These are phyloP conservation scores for Scheffersomyces lignosus DNA, from an alignment of 805 yeast species.

Conservation along the genomic window DNA sequence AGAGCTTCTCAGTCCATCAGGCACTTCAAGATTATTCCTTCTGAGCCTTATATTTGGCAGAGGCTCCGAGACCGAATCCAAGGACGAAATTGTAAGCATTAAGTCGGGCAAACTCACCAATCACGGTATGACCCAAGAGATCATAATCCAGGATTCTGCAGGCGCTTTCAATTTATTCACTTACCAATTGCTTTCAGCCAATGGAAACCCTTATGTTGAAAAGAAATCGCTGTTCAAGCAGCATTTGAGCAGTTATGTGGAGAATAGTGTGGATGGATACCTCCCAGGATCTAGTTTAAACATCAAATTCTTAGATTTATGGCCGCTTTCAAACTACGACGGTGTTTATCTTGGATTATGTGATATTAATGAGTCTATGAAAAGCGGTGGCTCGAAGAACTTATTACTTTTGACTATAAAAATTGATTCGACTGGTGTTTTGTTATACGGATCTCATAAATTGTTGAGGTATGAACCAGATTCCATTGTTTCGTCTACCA, in stretches of 20 bases:
- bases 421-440: conserved; percentile 50
- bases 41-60: conserved; percentile 10
- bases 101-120: conserved; percentile 53
- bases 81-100: conserved; percentile 57
- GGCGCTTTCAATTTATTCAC: conserved; percentile 38
- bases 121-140: conserved; percentile 44
- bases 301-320: conserved; percentile 63
- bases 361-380: conserved; percentile 15
- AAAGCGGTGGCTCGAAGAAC: conserved; percentile 16
- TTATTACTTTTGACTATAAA: conserved; percentile 54
- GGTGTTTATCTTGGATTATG: conserved; percentile 45
- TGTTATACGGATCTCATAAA: conserved; percentile 64
- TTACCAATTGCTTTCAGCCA: conserved; percentile 28
- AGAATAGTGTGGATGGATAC: conserved; percentile 40
- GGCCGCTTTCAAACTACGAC: conserved; percentile 39
- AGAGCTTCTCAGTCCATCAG: conserved; percentile 22
- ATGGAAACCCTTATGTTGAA: conserved; percentile 28
- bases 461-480: conserved; percentile 43
- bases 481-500: conserved; percentile 6
- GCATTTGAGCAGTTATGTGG: conserved; percentile 27
- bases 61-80: conserved; percentile 12
- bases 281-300: conserved; percentile 46
- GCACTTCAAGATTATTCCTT: conserved; percentile 8
- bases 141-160: conserved; percentile 46
- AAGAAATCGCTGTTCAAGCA: conserved; percentile 29